Evolutionary conservation across 495 filamentous ascomycete species (phyloP), one percentile per base, ranked within the genome.

Genomic region (Clohesyomyces aquaticus): DNA sequence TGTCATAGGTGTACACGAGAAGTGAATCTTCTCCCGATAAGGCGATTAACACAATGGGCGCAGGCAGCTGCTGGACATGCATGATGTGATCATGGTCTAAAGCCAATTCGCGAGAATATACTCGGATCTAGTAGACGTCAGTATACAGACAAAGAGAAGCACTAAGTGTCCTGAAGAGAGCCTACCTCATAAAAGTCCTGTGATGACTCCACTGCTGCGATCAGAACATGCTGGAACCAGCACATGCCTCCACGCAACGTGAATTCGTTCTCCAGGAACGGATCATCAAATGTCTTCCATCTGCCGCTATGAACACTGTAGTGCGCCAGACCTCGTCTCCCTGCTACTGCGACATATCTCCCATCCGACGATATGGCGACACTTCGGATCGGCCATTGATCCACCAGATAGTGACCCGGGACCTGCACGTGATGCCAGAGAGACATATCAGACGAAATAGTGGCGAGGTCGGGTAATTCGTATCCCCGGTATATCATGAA

Each of bases 1-100:
- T 99, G 71, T 96, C 92, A 72, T 95, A 91, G 1, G 95, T 98
- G 72, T 98, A 99, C 46, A 96, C 93, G 22, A 99, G 82, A 14
- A 98, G 80, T 2, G 94, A 98, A 75, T 98, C 95, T 61, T 95
- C 90, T 32, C 95, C 94, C 0, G 91, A 93, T 1, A 87, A 84
- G 1, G 92, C 87, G 50, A 96, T 88, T 41, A 93, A 82, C 1
- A 98, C 90, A 9, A 93, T 88, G 19, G 95, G 89, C 0, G 93
- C 85, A 28, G 88, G 84, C 56, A 99, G 83, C 62, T 83, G 82
- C 76, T 96, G 88, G 10, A 81, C 79, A 69, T 92, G 87, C 66
- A 96, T 78, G 21, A 90, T 76, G 2, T 86, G 83, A 16, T 83
- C 81, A 63, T 83, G 87, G 56, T 91, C 87, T n/a, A 99, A 80